Evolutionary conservation across 2,329 filamentous ascomycete species (phyloP).

Genomic region (Sordariomycetes sp.): DNA sequence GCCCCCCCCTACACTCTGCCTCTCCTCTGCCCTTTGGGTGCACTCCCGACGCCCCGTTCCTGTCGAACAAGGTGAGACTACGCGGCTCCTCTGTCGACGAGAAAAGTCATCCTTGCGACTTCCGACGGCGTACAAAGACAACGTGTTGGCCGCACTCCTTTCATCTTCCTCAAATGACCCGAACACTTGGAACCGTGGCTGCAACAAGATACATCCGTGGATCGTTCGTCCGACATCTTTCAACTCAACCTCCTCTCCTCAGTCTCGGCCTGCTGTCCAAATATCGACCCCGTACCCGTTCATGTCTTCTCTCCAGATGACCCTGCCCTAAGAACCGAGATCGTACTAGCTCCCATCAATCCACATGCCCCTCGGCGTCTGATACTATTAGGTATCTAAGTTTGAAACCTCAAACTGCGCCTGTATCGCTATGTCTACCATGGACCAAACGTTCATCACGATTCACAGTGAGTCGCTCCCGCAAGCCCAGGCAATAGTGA

Average conservation of each 20-base stretch:
- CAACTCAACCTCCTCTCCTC: too few species aligned
- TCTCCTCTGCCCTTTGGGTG: too few species aligned
- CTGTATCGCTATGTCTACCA: slow-evolving; percentile 22
- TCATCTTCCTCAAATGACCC: neutral
- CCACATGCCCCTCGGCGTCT: neutral
- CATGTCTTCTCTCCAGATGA: neutral
- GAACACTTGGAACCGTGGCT: neutral
- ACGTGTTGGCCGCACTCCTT: neutral
- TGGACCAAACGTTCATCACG: slow-evolving; percentile 86
- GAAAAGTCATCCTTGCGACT: neutral
- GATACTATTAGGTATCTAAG: too few species aligned
- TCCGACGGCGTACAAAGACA: neutral
- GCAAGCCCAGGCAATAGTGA: neutral
- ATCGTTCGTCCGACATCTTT: neutral
- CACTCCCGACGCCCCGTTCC: neutral
- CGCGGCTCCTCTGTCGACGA: neutral
- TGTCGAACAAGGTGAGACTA: neutral
- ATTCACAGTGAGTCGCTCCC: slow-evolving; percentile 63
- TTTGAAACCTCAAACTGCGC: too few species aligned
- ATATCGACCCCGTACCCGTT: neutral
- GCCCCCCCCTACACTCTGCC: neutral
- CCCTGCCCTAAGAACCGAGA: neutral
- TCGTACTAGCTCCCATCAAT: neutral
- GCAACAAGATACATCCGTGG: neutral
- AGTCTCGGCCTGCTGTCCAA: neutral